Conservation (phyloP, 257 asterid species). For the Linaria vulgaris region DNA sequence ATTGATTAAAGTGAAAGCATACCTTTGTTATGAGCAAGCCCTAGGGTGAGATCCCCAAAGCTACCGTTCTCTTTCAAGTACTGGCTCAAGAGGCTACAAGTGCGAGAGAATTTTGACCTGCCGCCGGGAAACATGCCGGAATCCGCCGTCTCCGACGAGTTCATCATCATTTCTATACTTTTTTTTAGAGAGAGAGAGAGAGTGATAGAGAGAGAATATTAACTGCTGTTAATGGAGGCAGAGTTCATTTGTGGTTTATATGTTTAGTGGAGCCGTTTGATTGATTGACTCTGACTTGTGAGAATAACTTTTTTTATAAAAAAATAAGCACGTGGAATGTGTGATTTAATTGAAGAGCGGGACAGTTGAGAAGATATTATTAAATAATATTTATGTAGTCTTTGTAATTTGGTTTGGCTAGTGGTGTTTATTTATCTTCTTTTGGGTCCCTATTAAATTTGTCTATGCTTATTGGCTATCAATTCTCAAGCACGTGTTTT, state of each 20-base stretch:
- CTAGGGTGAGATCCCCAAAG: constrained; percentile 67
- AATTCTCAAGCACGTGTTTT: constrained; percentile 57
- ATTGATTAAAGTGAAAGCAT: background rate
- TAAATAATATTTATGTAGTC: too few species aligned
- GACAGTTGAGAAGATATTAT: background rate
- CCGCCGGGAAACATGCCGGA: constrained; percentile 53
- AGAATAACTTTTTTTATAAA: too few species aligned
- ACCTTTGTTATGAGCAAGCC: constrained; percentile 48
- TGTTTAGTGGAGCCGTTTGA: too few species aligned
- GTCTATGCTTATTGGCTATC: background rate
- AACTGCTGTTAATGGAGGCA: background rate
- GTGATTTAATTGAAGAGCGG: constrained; percentile 32
- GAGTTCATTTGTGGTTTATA: background rate
- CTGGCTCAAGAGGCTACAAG: constrained; percentile 66
- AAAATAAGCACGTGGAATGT: constrained; percentile 55
- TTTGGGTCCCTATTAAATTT: too few species aligned
- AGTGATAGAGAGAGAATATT: too few species aligned
- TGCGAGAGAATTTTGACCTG: constrained; percentile 66
- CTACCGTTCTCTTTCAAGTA: constrained; percentile 73
- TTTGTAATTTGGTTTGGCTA: too few species aligned
- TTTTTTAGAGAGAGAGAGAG: too few species aligned
- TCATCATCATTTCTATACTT: constrained; percentile 31
- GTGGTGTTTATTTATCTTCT: too few species aligned
- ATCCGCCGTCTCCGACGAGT: constrained; percentile 49
- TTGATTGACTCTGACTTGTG: too few species aligned